A percentile compares a stretch with the other conserved stretches of the same genome.
These are phyloP conservation scores for Xylariomycetidae sp. DNA, from an alignment of 2,329 filamentous ascomycete genomes.

Conservation along the genomic window DNA sequence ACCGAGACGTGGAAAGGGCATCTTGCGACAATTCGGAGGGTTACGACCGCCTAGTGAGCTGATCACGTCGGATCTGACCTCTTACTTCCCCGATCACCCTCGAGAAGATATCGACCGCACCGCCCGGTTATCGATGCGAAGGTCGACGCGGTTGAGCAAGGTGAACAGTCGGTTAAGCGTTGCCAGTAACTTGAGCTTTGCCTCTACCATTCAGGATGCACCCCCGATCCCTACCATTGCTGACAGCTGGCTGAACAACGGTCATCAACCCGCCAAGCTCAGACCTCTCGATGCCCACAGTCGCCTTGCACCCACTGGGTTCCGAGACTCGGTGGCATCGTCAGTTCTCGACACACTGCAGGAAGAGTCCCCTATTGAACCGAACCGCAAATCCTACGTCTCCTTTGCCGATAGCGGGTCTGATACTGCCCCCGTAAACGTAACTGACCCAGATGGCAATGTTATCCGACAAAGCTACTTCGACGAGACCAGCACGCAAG, in stretches of 20 bases:
- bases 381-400: slow-evolving; percentile 93
- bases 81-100: slow-evolving; percentile 94
- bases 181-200: slow-evolving; percentile 87
- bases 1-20: slow-evolving; percentile 42
- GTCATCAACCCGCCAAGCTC: slow-evolving; percentile 46
- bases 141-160: slow-evolving; percentile 85
- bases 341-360: slow-evolving; percentile 85
- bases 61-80: slow-evolving; percentile 91
- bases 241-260: slow-evolving; percentile 76
- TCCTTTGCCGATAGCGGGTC: slow-evolving; percentile 73
- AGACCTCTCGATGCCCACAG: slow-evolving; percentile 37
- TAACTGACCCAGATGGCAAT: slow-evolving; percentile 71
- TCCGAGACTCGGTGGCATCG: slow-evolving; percentile 82
- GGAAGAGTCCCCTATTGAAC: slow-evolving; percentile 81
- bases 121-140: slow-evolving; percentile 82
- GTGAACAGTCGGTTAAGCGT: slow-evolving; percentile 91
- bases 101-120: slow-evolving; percentile 94
- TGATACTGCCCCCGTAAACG: slow-evolving; percentile 62
- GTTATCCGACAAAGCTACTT: slow-evolving; percentile 72
- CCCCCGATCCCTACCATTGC: slow-evolving; percentile 94
- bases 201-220: slow-evolving; percentile 86
- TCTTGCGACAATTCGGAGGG: slow-evolving; percentile 79
- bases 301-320: slow-evolving; percentile 53
- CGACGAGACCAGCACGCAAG: slow-evolving; percentile 70
- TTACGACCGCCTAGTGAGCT: slow-evolving; percentile 91